Base-by-base conservation (phyloP, 371 early-diverging fungal genomes). In the Rhizopus microsporus region DNA sequence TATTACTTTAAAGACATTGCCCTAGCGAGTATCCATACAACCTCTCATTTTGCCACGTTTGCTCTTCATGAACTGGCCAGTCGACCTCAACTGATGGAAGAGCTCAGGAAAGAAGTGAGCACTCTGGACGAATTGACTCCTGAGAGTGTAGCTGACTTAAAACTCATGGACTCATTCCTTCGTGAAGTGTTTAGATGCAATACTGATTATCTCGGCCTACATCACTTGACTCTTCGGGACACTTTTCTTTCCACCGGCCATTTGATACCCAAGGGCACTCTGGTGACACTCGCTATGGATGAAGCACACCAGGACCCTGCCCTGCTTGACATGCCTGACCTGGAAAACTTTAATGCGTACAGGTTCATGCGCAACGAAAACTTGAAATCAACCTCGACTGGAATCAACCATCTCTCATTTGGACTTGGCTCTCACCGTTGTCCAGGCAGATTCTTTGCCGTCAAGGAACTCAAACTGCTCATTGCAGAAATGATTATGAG, bases 361-460 rank as follows among this genome's bases (percentile, higher is more conserved):
- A 67, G 75, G 1, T 72, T 53, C 35, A 34, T 59, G 2, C 54
- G 57, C n/a, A 64, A 51, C 10, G 44, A 57, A 2, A 2, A 23
- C 23, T 60, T 62, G n/a, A 57, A 57, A 30, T 53, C 67, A 4
- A 72, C 64, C 4, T 48, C 65, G 2, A 55, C 63, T 43, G 69
- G 63, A 3, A n/a, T 62, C 7, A 62, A 64, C 4, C 32, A 42
- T 37, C 47, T 70, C 8, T 13, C 63, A 0, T 74, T 74, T 63
- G 74, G 74, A 51, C 15, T 74, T 16, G 71, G 75, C 43, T 59
- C 68, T 16, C 75, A 76, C 60, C 71, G 74, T 32, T 82, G 82
- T 47, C 82, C 82, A 31, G 82, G 82, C 32, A 63, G 82, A 10
- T 80, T 61, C 54, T 69, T 82, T 59, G 82, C 82, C 15, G 64